Evolutionary conservation across 257 asterid species (phyloP).

Genomic region (Solanum megistacrolobum): DNA sequence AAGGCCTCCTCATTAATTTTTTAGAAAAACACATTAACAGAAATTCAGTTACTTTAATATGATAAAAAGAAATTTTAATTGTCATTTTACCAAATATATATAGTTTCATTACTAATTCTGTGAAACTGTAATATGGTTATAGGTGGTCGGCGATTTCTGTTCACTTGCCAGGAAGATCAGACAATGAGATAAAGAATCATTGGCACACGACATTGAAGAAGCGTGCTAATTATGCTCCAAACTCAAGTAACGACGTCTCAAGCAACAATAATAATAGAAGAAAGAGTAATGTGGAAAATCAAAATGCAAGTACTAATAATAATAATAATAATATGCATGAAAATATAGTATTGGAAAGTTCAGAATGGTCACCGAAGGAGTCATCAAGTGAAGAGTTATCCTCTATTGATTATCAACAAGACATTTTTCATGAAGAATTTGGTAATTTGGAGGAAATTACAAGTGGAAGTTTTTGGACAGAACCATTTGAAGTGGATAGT

Average conservation of each 20-base stretch:
- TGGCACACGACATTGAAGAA: conserved; percentile 4
- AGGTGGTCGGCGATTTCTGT: conserved; percentile 4
- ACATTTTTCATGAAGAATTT: not conserved
- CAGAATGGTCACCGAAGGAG: not conserved
- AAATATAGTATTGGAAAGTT: not conserved
- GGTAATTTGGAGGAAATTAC: not conserved
- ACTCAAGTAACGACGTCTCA: not conserved
- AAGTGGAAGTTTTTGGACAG: not conserved
- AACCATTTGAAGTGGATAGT: not conserved
- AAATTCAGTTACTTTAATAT: not conserved
- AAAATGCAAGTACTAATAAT: not conserved
- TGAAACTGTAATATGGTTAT: not conserved
- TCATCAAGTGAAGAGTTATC: not conserved
- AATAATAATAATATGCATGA: not conserved
- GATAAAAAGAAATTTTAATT: no score
- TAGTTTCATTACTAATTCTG: not conserved
- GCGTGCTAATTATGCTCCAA: not conserved
- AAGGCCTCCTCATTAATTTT: no score
- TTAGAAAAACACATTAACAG: no score
- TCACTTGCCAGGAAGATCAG: conserved; percentile 2
- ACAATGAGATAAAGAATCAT: conserved; percentile 2
- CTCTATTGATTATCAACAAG: not conserved
- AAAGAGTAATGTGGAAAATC: not conserved
- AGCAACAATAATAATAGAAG: not conserved
- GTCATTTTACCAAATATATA: not conserved